A percentile compares a stretch with the other conserved stretches of the same genome.
These are phyloP conservation scores for Hymenoscyphus fraxineus DNA, from an alignment of 2,329 filamentous ascomycete genomes.

Conservation along the genomic window DNA sequence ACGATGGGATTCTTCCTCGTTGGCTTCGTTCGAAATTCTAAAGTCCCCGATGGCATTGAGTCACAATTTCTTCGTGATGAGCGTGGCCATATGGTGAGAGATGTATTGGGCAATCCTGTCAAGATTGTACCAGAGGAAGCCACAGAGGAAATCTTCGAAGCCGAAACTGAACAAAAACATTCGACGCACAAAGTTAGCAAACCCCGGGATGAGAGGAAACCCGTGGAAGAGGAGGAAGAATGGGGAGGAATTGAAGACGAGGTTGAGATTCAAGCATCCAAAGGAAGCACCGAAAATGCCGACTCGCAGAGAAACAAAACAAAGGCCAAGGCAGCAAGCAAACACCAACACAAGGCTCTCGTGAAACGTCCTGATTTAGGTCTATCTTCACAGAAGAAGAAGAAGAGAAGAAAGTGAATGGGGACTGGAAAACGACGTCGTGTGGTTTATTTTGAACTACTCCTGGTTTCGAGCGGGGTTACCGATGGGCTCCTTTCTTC, in stretches of 20 bases:
- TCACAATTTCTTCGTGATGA: slow-evolving; percentile 43
- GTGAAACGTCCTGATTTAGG: slow-evolving; percentile 18
- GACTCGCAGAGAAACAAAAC: background rate
- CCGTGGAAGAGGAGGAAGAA: slow-evolving; percentile 9
- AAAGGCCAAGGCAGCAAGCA: slow-evolving; percentile 5
- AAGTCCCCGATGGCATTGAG: slow-evolving; percentile 11
- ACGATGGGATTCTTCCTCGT: slow-evolving; percentile 96
- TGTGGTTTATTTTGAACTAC: background rate
- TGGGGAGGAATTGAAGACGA: slow-evolving; percentile 16
- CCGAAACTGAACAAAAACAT: background rate
- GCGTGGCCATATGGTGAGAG: slow-evolving; percentile 48
- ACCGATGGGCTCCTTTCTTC: background rate
- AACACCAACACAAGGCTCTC: slow-evolving; percentile 8
- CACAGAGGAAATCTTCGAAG: background rate
- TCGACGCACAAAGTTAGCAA: background rate
- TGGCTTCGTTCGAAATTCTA: slow-evolving; percentile 62
- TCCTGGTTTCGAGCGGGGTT: background rate
- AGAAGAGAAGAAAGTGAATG: slow-evolving; percentile 17
- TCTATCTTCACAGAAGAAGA: slow-evolving; percentile 20
- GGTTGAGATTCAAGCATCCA: background rate
- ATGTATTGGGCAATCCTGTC: slow-evolving; percentile 40
- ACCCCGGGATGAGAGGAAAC: background rate
- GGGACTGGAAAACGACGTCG: background rate
- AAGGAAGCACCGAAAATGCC: background rate
- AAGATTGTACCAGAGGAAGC: slow-evolving; percentile 23